Evolutionary conservation across 257 asterid species (phyloP).

Genomic region (Dorcoceras hygrometricum): DNA sequence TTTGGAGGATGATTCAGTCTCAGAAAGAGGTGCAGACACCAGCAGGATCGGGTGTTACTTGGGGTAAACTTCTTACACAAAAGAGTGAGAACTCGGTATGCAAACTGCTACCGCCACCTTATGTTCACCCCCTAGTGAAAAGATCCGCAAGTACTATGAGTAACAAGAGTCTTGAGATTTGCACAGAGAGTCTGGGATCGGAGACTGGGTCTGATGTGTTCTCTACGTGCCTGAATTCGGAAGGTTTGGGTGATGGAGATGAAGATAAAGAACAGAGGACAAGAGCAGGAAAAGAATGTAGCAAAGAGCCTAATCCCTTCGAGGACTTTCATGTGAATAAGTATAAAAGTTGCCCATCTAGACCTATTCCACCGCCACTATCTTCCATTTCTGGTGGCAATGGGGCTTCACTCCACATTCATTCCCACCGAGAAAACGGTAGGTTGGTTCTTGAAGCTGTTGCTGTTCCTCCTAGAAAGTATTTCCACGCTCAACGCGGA

Average conservation of each 20-base stretch:
- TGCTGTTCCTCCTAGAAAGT: slow-evolving; percentile 43
- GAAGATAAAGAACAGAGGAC: slow-evolving; percentile 17
- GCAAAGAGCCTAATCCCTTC: slow-evolving; percentile 9
- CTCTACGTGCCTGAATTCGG: slow-evolving; percentile 36
- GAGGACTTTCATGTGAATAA: slow-evolving; percentile 36
- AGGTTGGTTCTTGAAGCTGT: slow-evolving; percentile 72
- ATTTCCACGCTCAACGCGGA: slow-evolving; percentile 52
- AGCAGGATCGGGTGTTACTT: slow-evolving; percentile 17
- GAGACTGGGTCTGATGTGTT: slow-evolving; percentile 78
- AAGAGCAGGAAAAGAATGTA: slow-evolving; percentile 7
- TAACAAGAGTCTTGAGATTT: slow-evolving; percentile 65
- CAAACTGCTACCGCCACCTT: slow-evolving; percentile 37
- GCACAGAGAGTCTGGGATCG: slow-evolving; percentile 89
- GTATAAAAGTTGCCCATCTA: slow-evolving; percentile 42
- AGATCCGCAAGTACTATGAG: slow-evolving; percentile 47
- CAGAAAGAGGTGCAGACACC: slow-evolving; percentile 18
- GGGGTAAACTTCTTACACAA: slow-evolving; percentile 46
- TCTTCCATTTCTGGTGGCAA: slow-evolving; percentile 50
- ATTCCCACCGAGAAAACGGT: slow-evolving; percentile 55
- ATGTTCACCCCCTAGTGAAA: slow-evolving; percentile 58
- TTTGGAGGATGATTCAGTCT: slow-evolving; percentile 56
- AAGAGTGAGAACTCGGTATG: slow-evolving; percentile 30
- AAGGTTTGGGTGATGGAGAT: slow-evolving; percentile 27
- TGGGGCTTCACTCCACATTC: slow-evolving; percentile 54
- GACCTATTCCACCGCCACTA: slow-evolving; percentile 75